Percentiles rank a stretch among this genome's conserved stretches.
Conservation (phyloP, 164 flowering plant species). For the Magnolia sinica region DNA sequence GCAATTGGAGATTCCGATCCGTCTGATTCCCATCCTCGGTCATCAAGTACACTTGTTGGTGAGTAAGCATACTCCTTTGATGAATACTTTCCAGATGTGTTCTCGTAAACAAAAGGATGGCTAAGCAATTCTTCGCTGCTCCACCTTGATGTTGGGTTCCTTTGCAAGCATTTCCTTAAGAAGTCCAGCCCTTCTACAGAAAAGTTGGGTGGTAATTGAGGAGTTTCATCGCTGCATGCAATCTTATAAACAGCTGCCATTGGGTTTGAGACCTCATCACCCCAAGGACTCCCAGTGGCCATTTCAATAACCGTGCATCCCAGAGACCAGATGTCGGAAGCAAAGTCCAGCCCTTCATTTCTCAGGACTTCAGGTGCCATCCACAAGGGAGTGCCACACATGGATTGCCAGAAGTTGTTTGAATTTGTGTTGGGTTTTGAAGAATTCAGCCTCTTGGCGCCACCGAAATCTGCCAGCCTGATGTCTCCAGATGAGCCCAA, state of each 20-base stretch:
- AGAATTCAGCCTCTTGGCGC: constrained; percentile 32
- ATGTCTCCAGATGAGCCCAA: constrained; percentile 36
- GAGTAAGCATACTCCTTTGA: constrained; percentile 16
- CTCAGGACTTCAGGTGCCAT: constrained; percentile 68
- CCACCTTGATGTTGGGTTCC: constrained; percentile 41
- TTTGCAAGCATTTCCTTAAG: constrained; percentile 43
- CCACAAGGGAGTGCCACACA: constrained; percentile 62
- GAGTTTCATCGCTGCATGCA: constrained; percentile 33
- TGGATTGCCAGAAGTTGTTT: constrained; percentile 5
- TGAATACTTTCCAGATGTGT: neutral
- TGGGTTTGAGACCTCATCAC: constrained; percentile 21
- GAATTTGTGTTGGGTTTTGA: neutral
- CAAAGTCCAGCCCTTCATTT: constrained; percentile 28
- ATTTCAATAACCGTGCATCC: constrained; percentile 67
- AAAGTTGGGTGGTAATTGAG: constrained; percentile 34
- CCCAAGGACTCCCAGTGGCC: constrained; percentile 64
- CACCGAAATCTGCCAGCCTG: constrained; percentile 63
- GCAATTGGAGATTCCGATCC: constrained; percentile 7
- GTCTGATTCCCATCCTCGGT: constrained; percentile 21
- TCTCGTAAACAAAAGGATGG: constrained; percentile 45
- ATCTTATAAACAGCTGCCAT: constrained; percentile 43
- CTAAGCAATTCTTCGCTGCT: constrained; percentile 32
- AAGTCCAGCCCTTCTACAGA: constrained; percentile 53
- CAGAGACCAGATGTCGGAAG: constrained; percentile 61
- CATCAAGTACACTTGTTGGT: constrained; percentile 39